phyloP scores from a whole-genome alignment of 257 asterid species.

The Solanum arcanum region DNA sequence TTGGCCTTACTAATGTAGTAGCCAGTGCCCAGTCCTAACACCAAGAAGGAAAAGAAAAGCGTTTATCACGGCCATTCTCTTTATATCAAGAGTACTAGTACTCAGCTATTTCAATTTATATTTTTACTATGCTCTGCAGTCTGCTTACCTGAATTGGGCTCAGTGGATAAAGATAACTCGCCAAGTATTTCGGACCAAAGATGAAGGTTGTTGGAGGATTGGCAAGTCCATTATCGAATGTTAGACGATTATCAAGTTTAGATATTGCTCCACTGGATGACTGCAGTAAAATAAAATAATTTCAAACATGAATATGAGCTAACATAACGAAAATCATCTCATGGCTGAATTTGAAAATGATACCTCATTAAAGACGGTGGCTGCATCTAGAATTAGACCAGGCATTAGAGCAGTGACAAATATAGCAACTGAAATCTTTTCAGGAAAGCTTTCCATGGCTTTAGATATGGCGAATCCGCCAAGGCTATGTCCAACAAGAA shows the following conservation, averaged over 20 bases:
- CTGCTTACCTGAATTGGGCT: slow-evolving; percentile 14
- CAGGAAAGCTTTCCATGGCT: slow-evolving; percentile 25
- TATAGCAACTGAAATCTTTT: slow-evolving; percentile 12
- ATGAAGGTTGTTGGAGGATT: slow-evolving; percentile 10
- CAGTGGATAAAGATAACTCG: slow-evolving; percentile 5
- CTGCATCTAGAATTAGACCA: background rate
- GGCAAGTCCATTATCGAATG: slow-evolving; percentile 8
- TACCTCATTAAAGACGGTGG: slow-evolving; percentile 10
- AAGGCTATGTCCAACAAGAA: slow-evolving; percentile 23
- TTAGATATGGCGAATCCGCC: slow-evolving; percentile 20
- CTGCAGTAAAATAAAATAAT: background rate
- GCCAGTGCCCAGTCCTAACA: slow-evolving; percentile 28
- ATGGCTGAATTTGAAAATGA: background rate
- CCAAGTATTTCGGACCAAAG: slow-evolving; percentile 9
- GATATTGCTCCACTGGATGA: background rate
- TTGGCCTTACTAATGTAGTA: slow-evolving; percentile 7
- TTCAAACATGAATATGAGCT: background rate
- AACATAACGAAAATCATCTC: background rate
- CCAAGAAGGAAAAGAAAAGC: background rate
- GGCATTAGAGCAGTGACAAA: slow-evolving; percentile 21
- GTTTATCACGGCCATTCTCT: background rate
- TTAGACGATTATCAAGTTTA: background rate
- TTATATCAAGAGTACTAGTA: background rate
- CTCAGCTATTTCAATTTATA: background rate
- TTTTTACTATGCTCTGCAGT: background rate